phyloP scores from a whole-genome alignment of 108 stramenopile genomes.

The Stephanodiscus minutulus region DNA sequence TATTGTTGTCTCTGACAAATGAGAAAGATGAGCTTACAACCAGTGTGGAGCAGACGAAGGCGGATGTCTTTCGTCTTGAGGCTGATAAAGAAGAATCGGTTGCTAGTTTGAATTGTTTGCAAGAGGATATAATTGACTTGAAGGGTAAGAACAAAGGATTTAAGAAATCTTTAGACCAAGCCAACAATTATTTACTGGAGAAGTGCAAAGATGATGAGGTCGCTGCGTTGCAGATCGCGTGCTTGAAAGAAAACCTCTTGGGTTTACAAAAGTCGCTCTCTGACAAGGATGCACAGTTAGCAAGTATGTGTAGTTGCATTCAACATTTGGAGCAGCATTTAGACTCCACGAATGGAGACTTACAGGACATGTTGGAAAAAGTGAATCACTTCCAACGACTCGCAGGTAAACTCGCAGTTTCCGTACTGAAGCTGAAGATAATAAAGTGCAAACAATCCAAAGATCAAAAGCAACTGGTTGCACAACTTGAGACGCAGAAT shows the following conservation, averaged over 20 bases:
- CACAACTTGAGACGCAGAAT: background rate
- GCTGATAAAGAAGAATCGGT: background rate
- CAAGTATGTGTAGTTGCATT: conserved; percentile 2
- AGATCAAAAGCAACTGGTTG: background rate
- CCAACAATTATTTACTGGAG: background rate
- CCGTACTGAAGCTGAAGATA: conserved; percentile 12
- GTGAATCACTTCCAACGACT: background rate
- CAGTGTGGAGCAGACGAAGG: conserved; percentile 9
- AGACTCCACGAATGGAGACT: background rate
- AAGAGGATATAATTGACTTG: background rate
- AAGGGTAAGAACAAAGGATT: background rate
- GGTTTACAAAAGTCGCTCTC: background rate
- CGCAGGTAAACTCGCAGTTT: conserved; percentile 1
- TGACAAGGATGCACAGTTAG: background rate
- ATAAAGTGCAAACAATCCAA: background rate
- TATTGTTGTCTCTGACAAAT: conserved; percentile 1
- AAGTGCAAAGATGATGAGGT: background rate
- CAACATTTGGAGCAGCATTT: background rate
- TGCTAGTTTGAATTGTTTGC: conserved; percentile 4
- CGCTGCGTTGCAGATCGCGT: background rate
- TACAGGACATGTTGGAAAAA: background rate
- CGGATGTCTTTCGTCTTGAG: background rate
- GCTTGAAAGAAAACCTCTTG: background rate
- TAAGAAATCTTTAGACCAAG: background rate
- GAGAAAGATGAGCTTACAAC: conserved; percentile 17